A percentile compares a stretch with the other conserved stretches of the same genome.
Conservation (phyloP, 108 stramenopile species). For the Skeletonema grethae region DNA sequence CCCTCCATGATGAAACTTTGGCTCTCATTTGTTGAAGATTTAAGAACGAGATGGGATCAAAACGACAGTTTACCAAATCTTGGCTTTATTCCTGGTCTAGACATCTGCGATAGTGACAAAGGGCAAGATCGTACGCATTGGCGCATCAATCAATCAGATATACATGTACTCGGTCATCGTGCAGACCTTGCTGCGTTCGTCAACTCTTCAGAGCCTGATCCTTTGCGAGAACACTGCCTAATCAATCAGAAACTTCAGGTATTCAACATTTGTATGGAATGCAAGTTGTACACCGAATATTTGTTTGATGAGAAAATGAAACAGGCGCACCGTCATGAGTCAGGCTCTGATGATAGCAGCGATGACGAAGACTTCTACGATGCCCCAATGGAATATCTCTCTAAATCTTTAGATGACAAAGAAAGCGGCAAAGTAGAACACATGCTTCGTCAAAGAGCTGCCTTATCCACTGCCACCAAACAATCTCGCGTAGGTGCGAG, state of each 20-base stretch:
- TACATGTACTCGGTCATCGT: slow-evolving; percentile 43
- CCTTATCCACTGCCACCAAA: neutral
- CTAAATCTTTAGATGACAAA: slow-evolving; percentile 26
- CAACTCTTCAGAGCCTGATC: slow-evolving; percentile 67
- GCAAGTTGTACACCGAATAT: slow-evolving; percentile 60
- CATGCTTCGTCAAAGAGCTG: slow-evolving; percentile 38
- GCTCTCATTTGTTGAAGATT: slow-evolving; percentile 71
- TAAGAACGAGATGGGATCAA: slow-evolving; percentile 72
- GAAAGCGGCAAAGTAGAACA: slow-evolving; percentile 26
- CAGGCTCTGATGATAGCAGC: slow-evolving; percentile 15
- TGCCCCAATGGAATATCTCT: slow-evolving; percentile 31
- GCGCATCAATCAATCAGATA: slow-evolving; percentile 23
- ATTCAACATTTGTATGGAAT: slow-evolving; percentile 81
- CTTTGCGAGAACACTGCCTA: slow-evolving; percentile 72
- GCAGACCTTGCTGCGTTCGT: slow-evolving; percentile 56
- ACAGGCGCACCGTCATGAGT: neutral
- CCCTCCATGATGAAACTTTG: slow-evolving; percentile 79
- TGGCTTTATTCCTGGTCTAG: slow-evolving; percentile 68
- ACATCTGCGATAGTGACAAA: slow-evolving; percentile 9
- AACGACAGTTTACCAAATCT: slow-evolving; percentile 81
- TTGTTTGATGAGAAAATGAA: slow-evolving; percentile 21
- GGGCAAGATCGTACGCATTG: neutral
- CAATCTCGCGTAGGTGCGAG: slow-evolving; percentile 67
- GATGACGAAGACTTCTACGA: slow-evolving; percentile 48
- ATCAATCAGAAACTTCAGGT: slow-evolving; percentile 90